These are phyloP conservation scores for Aspergillus coremiiformis DNA, from an alignment of 495 filamentous ascomycete genomes.

Conservation along the genomic window DNA sequence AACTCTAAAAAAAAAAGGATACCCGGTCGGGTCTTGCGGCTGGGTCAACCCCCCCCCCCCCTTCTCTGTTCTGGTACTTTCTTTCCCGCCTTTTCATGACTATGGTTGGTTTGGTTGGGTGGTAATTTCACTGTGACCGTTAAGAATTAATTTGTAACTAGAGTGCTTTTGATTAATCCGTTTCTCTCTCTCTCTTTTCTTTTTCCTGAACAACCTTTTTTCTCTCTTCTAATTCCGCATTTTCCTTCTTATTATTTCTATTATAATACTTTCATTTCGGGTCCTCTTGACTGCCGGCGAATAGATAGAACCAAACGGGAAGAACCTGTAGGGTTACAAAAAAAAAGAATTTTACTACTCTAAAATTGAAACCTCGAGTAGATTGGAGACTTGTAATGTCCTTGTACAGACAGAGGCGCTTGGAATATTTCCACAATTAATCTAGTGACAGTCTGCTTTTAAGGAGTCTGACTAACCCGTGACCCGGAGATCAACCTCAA, in stretches of 20 bases:
- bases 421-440: no score
- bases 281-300: neutral
- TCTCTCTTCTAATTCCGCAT: neutral
- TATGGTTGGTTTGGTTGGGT: neutral
- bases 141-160: neutral
- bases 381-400: neutral
- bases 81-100: neutral
- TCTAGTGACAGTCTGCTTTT: neutral
- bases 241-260: neutral
- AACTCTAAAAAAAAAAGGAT: neutral
- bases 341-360: no score
- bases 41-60: neutral
- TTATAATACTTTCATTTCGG: neutral
- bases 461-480: constrained; percentile 1
- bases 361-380: neutral
- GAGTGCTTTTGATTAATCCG: no score
- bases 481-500: neutral
- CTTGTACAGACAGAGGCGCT: neutral
- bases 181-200: constrained; percentile 2
- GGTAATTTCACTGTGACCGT: neutral
- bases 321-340: no score
- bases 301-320: neutral
- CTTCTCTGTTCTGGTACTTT: neutral
- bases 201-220: neutral
- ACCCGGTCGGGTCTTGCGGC: neutral